phyloP scores from a whole-genome alignment of 768 basidiomycete species.

The Lanmaoa rubissima region DNA sequence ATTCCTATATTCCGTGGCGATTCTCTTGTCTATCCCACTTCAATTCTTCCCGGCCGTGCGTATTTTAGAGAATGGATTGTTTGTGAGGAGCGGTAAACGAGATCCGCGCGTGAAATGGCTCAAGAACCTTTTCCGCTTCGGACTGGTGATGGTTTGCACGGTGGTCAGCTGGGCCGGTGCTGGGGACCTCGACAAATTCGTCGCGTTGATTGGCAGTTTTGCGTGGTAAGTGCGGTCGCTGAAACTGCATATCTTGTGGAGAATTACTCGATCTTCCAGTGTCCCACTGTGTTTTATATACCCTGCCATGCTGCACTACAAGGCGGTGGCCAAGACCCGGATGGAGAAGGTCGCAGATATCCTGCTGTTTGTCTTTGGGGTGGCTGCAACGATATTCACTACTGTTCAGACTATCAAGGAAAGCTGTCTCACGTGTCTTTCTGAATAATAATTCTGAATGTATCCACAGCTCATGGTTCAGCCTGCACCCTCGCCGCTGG shows the following conservation, averaged over 20 bases:
- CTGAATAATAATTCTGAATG: constrained; percentile 9
- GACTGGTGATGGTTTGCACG: constrained; percentile 77
- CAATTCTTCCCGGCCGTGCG: constrained; percentile 98
- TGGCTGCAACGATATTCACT: constrained; percentile 72
- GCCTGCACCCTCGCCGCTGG: constrained; percentile 33
- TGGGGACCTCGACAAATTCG: constrained; percentile 92
- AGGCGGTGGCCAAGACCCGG: constrained; percentile 73
- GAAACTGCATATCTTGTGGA: not conserved
- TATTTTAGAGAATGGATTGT: constrained; percentile 95
- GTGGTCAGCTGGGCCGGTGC: constrained; percentile 80
- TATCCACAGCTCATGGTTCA: constrained; percentile 56
- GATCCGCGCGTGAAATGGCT: constrained; percentile 87
- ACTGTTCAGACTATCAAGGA: constrained; percentile 76
- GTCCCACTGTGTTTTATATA: constrained; percentile 94
- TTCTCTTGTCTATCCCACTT: constrained; percentile 86
- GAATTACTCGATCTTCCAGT: constrained; percentile 40
- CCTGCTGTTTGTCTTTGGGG: constrained; percentile 71
- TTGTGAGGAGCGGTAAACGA: constrained; percentile 82
- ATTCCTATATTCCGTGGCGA: constrained; percentile 89
- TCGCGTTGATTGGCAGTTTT: constrained; percentile 88
- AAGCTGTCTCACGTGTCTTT: not conserved
- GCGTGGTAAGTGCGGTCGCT: constrained; percentile 65
- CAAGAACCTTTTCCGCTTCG: constrained; percentile 88
- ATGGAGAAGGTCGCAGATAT: constrained; percentile 68
- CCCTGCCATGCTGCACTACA: constrained; percentile 90